Conservation (phyloP, 345 rosid genomes). For the Salix suchowensis region DNA sequence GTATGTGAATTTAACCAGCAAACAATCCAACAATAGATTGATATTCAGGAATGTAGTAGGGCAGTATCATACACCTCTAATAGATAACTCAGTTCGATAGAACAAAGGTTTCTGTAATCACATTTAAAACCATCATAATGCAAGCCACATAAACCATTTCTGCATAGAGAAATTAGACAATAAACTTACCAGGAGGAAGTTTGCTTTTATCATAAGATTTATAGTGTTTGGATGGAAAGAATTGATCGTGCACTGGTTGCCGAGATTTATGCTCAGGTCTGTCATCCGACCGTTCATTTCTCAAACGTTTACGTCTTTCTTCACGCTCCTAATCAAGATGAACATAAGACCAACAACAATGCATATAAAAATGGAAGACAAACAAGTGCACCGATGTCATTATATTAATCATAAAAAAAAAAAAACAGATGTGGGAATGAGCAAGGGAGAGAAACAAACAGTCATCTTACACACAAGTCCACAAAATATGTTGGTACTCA, state of each 20-base stretch:
- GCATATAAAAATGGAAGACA: background rate
- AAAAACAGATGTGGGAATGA: background rate
- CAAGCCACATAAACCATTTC: background rate
- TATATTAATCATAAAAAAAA: background rate
- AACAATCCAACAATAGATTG: background rate
- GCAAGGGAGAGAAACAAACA: background rate
- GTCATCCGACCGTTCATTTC: conserved; percentile 55
- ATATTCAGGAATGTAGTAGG: background rate
- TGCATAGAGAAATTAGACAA: conserved; percentile 2
- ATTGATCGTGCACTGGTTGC: conserved; percentile 46
- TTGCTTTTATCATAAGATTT: conserved; percentile 61
- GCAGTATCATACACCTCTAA: background rate
- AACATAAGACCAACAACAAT: conserved; percentile 6
- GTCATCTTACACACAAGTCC: background rate
- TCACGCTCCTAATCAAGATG: conserved; percentile 74
- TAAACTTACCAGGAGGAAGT: conserved; percentile 74
- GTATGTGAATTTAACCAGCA: background rate
- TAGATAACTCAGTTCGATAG: background rate
- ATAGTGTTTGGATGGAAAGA: conserved; percentile 37
- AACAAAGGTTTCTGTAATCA: background rate
- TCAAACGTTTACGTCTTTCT: conserved; percentile 80
- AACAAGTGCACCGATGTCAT: background rate
- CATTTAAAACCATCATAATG: background rate
- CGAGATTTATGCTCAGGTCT: conserved; percentile 47
- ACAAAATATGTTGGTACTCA: background rate